These are phyloP conservation scores for Yarrowia divulgata DNA, from an alignment of 805 yeast genomes.

Conservation along the genomic window DNA sequence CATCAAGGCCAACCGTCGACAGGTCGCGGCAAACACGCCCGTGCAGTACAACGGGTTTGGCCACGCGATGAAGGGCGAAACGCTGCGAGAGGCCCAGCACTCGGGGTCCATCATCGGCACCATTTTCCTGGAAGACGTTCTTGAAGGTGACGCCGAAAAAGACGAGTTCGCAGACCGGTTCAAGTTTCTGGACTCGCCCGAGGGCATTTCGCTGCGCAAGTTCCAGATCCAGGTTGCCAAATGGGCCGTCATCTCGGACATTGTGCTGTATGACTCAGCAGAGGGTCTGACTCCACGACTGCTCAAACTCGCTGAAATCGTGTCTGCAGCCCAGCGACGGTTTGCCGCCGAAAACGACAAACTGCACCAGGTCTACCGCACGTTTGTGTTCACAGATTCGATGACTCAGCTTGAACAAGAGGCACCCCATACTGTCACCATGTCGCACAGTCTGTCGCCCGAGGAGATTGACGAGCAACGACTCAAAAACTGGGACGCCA, in stretches of 20 bases:
- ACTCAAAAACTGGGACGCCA: slow-evolving; percentile 51
- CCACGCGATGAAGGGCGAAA: slow-evolving; percentile 30
- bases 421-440: slow-evolving; percentile 45
- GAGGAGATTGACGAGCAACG: slow-evolving; percentile 43
- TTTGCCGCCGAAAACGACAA: slow-evolving; percentile 40
- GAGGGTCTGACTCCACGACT: slow-evolving; percentile 42
- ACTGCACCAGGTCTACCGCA: slow-evolving; percentile 40
- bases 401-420: slow-evolving; percentile 42
- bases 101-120: slow-evolving; percentile 46
- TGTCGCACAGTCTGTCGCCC: slow-evolving; percentile 42
- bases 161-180: slow-evolving; percentile 58
- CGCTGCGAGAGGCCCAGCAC: slow-evolving; percentile 6
- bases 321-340: slow-evolving; percentile 43
- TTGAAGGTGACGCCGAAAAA: slow-evolving; percentile 40
- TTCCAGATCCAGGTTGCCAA: slow-evolving; percentile 89
- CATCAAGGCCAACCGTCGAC: slow-evolving; percentile 43
- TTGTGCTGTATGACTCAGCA: slow-evolving; percentile 74
- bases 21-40: slow-evolving; percentile 4
- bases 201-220: slow-evolving; percentile 79
- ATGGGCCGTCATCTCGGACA: slow-evolving; percentile 73
- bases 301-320: slow-evolving; percentile 41
- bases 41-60: slow-evolving; percentile 38
- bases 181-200: slow-evolving; percentile 67
- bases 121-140: slow-evolving; percentile 44
- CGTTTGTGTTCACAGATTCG: slow-evolving; percentile 43